These are phyloP conservation scores for Calendula officinalis DNA, from an alignment of 129 eudicot genomes.

Conservation along the genomic window DNA sequence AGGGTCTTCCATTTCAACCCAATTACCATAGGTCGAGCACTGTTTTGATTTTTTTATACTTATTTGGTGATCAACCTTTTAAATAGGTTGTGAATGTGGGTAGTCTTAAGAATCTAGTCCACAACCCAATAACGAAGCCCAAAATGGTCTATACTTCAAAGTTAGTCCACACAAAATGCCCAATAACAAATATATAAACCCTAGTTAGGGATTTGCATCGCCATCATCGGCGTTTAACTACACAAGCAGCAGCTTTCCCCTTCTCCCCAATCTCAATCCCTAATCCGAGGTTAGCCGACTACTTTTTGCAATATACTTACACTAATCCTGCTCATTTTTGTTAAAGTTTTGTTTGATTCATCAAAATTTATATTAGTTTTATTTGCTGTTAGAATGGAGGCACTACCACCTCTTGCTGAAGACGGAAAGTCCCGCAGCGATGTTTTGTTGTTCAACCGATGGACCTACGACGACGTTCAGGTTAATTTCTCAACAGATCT, in stretches of 20 bases:
- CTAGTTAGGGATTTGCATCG: no score
- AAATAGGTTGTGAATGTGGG: no score
- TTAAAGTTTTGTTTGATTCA: neutral
- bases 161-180: neutral
- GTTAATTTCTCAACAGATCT: slow-evolving; percentile 33
- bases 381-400: slow-evolving; percentile 29
- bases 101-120: neutral
- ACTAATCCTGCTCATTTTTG: neutral
- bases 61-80: no score
- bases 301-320: neutral
- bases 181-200: no score
- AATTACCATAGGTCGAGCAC: no score
- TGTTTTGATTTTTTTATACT: no score
- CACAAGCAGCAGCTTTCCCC: slow-evolving; percentile 19
- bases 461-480: slow-evolving; percentile 83
- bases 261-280: slow-evolving; percentile 8
- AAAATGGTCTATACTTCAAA: no score
- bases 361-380: neutral
- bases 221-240: neutral
- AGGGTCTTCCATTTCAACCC: no score
- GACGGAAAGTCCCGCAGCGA: slow-evolving; percentile 43
- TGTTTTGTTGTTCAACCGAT: slow-evolving; percentile 62
- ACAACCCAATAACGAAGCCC: neutral
- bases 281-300: slow-evolving; percentile 13
- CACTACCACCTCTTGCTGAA: slow-evolving; percentile 29